Base-by-base conservation (phyloP, 2,329 filamentous ascomycete genomes). In the Aspergillus fischeri region DNA sequence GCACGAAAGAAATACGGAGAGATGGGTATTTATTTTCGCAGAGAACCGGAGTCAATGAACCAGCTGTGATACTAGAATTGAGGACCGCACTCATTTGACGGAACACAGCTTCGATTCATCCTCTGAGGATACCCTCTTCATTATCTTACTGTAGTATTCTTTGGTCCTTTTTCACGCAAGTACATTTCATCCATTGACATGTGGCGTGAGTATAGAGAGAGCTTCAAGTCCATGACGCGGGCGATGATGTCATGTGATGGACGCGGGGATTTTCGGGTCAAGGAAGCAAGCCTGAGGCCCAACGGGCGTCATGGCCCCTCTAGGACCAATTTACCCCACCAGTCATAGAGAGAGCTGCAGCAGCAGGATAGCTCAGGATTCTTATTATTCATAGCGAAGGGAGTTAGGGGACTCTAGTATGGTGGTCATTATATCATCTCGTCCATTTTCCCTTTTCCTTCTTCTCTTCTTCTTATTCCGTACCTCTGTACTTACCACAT, bases 1-100 rank as follows among this genome's bases (percentile, higher is more conserved):
- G 58, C 58, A 67, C 64, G 65, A 67, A 67, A 67, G 65, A 65
- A 63, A 62, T 55, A 65, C 65, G 65, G 65, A 66, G 56, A 55
- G 49, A 49, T 54, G 59, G 58, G 49, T 59, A 53, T 60, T 58
- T 54, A 21, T 59, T 62, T 60, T 61, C 50, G 57, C 45, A 59
- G 42, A 29, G 38, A 48, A 32, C 41, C 32, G 47, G 35, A 51
- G 27, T 17, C 20, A 10, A 47, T 14, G 24, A 14, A 17, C 44
- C 20, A 11, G 4, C 21, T 11, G 5, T 3, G 11, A 27, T 11
- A 25, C 32, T 38, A 17, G 14, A 17, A 17, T 5, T 38, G 32
- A n/a, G 5, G 17, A 38, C 5, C 5, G 32, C 14, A 2, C 32
- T 17, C 32, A 38, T 17, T 17, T 17, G 32, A 35, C 32, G 7